Evolutionary conservation across 1,284 basidiomycete genomes (phyloP), one percentile per base, ranked within the genome.

Genomic region (Heterobasidion irregulare): DNA sequence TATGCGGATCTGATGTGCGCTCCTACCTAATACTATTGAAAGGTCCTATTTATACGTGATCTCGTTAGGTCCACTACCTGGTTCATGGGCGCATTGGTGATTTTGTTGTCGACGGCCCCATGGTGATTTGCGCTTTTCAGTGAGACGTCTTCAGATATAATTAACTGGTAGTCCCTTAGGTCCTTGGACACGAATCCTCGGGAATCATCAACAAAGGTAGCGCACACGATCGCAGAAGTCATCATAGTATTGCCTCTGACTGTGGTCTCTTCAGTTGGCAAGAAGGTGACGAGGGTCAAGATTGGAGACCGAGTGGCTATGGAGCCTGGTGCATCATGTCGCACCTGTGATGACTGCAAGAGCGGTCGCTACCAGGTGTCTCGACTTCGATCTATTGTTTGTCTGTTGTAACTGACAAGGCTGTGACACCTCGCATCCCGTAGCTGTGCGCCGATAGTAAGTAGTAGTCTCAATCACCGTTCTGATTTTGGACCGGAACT

Each of bases 271-370:
- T 38, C 45, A 82, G 88, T 92, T 52, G 91, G 90, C 9, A 67
- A 78, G 18, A 80, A 80, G 50, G 89, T 92, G 50, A 85, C 80
- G 64, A 71, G 82, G 61, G 74, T 92, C 61, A 89, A 89, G 68
- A 74, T 78, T n/a, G 92, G 93, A 8, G 91, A 94, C 65, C 82
- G 89, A 53, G 92, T 95, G 50, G 91, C 92, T 45, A 78, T 94
- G 66, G 92, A 94, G 66, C 92, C 91, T 38, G 92, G 88, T 10
- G 81, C 82, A 54, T 83, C 83, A 10, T 92, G 92, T 66, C 77
- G 84, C 72, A 72, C 67, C 65, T 88, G 91, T 68, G 81, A 85
- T 43, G 74, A 73, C 49, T 94, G 90, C 75, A 89, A 91, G 70
- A 71, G 77, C 53, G 92, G 92, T 8, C 79, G 80, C 52, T 94